Evolutionary conservation across 1,139 yeast genomes (phyloP), one percentile per base, ranked within the genome.

Genomic region (Protomyces pachydermus): DNA sequence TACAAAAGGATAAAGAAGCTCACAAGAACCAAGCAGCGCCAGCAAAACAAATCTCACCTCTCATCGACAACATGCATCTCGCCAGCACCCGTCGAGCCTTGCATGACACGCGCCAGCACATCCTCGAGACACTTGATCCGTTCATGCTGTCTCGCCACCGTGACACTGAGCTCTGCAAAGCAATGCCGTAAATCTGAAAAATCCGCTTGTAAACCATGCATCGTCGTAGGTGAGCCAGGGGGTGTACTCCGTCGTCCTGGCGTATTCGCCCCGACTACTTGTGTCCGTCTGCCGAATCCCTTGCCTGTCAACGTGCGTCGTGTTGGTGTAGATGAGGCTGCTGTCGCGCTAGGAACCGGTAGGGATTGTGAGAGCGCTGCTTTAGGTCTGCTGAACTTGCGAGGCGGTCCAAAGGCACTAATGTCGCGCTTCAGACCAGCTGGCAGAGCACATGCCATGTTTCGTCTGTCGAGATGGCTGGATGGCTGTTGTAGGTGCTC

Each of bases 141-240:
- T 18, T 42, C 48, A 42, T 42, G 48, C 35, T 46, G 60, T 18
- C 16, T 45, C 34, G 54, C 46, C n/a, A 56, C 14, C 38, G 60
- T 23, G 8, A 56, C 35, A 32, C 53, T 28, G 54, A 56, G 34
- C 42, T 56, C 60, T 10, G 60, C 60, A 37, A 56, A 56, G 45
- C 60, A 56, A 8, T 14, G 32, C 2, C 54, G 42, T 34, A 56
- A 18, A n/a, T 48, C 54, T 14, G 32, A 35, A 3, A 54, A 42
- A 18, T 54, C 58, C 16, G 58, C 16, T 34, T 42, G 18, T 14
- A 54, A 20, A 12, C 34, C 39, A 18, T 60, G 54, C 38, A 60
- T 60, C 48, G 53, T 18, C 10, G 39, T 23, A 18, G 48, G 48
- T 42, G 48, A 42, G 48, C 48, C 48, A 16, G 48, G 48, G 2